A percentile compares a stretch with the other conserved stretches of the same genome.
These are phyloP conservation scores for Lecanicillium sp. DNA, from an alignment of 2,329 filamentous ascomycete species.

Conservation along the genomic window DNA sequence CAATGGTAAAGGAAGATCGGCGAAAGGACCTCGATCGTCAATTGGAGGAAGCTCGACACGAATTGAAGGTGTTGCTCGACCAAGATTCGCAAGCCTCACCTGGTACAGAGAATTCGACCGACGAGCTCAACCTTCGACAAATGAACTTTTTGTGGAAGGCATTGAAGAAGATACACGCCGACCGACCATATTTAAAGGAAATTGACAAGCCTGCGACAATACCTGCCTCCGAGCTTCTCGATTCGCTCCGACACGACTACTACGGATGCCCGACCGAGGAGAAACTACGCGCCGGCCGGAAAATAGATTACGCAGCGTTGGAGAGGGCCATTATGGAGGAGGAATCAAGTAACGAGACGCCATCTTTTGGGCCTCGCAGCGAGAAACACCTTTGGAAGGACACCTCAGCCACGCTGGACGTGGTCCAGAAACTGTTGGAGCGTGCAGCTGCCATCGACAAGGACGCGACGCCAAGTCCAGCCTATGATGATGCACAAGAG, in stretches of 20 bases:
- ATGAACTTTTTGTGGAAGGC: constrained; percentile 23
- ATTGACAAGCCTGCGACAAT: constrained; percentile 21
- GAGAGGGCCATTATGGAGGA: constrained; percentile 21
- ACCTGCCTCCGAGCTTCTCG: constrained; percentile 18
- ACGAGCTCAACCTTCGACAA: constrained; percentile 17
- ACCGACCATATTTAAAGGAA: constrained; percentile 29
- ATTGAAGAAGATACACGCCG: constrained; percentile 21
- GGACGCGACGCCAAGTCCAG: constrained; percentile 15
- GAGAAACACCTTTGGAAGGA: constrained; percentile 20
- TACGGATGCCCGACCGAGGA: constrained; percentile 18
- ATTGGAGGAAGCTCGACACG: constrained; percentile 46
- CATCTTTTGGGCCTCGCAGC: constrained; percentile 16
- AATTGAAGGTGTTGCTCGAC: constrained; percentile 31
- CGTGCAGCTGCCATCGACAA: constrained; percentile 17
- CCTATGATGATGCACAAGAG: constrained; percentile 20
- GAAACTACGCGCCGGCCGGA: constrained; percentile 13
- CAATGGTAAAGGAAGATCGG: constrained; percentile 48
- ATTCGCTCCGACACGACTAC: constrained; percentile 18
- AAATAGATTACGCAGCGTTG: constrained; percentile 21
- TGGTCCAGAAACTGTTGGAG: constrained; percentile 22
- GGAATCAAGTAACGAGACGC: constrained; percentile 14
- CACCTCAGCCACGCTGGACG: constrained; percentile 15
- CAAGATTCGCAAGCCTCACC: constrained; percentile 17
- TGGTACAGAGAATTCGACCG: neutral
- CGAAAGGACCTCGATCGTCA: constrained; percentile 53